Evolutionary conservation across 1,284 basidiomycete genomes (phyloP).

Genomic region (Fomitopsis schrenkii): DNA sequence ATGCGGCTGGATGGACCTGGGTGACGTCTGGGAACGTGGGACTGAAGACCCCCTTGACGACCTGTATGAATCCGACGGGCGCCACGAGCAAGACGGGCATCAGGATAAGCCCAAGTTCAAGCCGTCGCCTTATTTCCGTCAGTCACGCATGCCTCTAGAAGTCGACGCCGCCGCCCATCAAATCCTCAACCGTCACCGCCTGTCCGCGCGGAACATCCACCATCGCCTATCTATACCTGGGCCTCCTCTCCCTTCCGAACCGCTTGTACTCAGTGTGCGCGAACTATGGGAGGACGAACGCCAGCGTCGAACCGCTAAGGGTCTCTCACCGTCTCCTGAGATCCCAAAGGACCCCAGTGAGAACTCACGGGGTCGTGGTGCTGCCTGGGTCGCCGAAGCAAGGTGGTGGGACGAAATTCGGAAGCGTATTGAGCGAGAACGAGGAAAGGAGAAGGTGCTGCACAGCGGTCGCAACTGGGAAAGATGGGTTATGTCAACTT

Average conservation of each 20-base stretch:
- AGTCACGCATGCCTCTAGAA: conserved; percentile 78
- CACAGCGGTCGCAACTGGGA: conserved; percentile 40
- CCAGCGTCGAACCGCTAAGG: conserved; percentile 58
- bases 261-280: conserved; percentile 82
- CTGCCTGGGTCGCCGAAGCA: conserved; percentile 67
- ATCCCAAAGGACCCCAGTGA: conserved; percentile 64
- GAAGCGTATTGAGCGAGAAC: conserved; percentile 47
- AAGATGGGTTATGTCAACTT: conserved; percentile 80
- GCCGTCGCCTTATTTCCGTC: conserved; percentile 54
- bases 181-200: conserved; percentile 78
- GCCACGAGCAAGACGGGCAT: conserved; percentile 7
- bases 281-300: conserved; percentile 97
- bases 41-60: conserved; percentile 20
- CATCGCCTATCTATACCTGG: conserved; percentile 64
- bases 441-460: conserved; percentile 27
- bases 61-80: conserved; percentile 1
- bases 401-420: conserved; percentile 67
- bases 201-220: conserved; percentile 71
- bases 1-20: conserved; percentile 83
- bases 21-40: conserved; percentile 54
- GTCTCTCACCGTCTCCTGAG: conserved; percentile 64
- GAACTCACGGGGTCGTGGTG: conserved; percentile 48
- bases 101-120: conserved; percentile 25
- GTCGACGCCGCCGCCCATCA: conserved; percentile 79
- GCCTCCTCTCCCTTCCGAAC: conserved; percentile 54